Conservation (phyloP, 73 alveolate genomes). For the Halteria grandinella region DNA sequence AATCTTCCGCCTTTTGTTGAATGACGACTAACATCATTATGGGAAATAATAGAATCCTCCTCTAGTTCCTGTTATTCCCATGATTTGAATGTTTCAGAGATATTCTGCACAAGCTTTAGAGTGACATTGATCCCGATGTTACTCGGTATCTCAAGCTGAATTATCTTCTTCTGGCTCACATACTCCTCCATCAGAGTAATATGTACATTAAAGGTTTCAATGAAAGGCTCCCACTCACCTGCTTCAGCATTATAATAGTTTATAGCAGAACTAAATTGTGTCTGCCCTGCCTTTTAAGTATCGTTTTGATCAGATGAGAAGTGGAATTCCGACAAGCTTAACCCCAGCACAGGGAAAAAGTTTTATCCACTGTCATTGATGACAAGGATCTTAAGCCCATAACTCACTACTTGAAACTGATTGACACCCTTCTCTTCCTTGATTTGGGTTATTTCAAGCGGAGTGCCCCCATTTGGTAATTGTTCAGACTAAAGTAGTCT, state of each 20-base stretch:
- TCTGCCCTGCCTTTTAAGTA: conserved; percentile 22
- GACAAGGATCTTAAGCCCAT: conserved; percentile 45
- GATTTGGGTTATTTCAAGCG: too few relatives aligned
- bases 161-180: neutral
- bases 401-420: conserved; percentile 35
- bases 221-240: conserved; percentile 72
- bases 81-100: conserved; percentile 25
- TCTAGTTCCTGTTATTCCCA: conserved; percentile 38
- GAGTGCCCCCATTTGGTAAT: too few relatives aligned
- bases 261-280: conserved; percentile 32
- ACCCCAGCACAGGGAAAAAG: conserved; percentile 55
- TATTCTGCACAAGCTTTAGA: conserved; percentile 50
- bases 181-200: conserved; percentile 16
- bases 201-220: conserved; percentile 38
- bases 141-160: conserved; percentile 8
- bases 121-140: conserved; percentile 41
- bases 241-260: conserved; percentile 44
- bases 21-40: too few relatives aligned
- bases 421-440: conserved; percentile 48
- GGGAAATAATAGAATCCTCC: neutral
- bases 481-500: too few relatives aligned
- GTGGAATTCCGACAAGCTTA: conserved; percentile 44
- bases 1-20: too few relatives aligned
- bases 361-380: conserved; percentile 49
- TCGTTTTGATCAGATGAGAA: conserved; percentile 34